Conservation (phyloP, 1,284 basidiomycete species). For the Chalciporus sp. region DNA sequence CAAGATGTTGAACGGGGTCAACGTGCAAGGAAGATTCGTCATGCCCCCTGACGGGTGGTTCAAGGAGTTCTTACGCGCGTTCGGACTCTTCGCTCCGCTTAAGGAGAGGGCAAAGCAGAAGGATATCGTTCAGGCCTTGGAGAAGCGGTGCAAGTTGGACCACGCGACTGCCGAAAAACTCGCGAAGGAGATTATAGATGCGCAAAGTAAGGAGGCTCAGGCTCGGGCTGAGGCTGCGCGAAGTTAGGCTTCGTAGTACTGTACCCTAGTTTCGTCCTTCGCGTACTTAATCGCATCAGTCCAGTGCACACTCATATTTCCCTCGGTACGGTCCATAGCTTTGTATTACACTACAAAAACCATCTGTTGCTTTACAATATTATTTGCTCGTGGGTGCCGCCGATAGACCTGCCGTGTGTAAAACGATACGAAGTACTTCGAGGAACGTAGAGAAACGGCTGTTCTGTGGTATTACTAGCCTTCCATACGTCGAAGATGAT, state of each 20-base stretch:
- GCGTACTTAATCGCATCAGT: background rate
- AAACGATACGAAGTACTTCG: too few species aligned
- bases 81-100: conserved; percentile 28
- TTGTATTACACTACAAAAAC: background rate
- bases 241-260: background rate
- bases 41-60: conserved; percentile 35
- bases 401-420: too few species aligned
- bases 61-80: conserved; percentile 26
- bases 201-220: too few species aligned
- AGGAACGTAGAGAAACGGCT: too few species aligned
- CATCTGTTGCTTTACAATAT: background rate
- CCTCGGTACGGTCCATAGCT: background rate
- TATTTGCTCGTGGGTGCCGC: background rate
- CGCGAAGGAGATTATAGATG: conserved; percentile 16
- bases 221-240: too few species aligned
- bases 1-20: conserved; percentile 16
- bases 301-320: background rate
- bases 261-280: background rate
- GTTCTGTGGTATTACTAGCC: too few species aligned
- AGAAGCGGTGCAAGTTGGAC: conserved; percentile 32
- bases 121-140: conserved; percentile 27
- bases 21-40: conserved; percentile 18
- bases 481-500: too few species aligned
- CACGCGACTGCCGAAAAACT: conserved; percentile 22
- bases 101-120: conserved; percentile 28